Conservation (phyloP, 2,329 filamentous ascomycete genomes). For the Arthrobotrys sphaeroides region DNA sequence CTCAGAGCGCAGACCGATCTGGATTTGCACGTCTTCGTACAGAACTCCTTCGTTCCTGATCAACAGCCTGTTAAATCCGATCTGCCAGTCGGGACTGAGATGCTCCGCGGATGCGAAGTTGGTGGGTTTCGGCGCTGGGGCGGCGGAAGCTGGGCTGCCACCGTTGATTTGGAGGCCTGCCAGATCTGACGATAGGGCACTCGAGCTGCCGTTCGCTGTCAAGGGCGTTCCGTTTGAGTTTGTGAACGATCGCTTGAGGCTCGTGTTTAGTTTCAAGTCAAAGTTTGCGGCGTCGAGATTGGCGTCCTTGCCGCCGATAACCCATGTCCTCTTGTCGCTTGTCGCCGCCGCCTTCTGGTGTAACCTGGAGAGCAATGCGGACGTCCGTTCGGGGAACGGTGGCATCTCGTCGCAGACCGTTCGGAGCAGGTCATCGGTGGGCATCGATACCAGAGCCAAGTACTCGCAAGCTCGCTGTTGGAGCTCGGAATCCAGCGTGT, state of each 20-base stretch:
- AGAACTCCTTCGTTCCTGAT: conserved; percentile 84
- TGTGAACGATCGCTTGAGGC: conserved; percentile 83
- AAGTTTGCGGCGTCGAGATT: conserved; percentile 83
- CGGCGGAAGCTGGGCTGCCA: conserved; percentile 63
- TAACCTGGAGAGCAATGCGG: conserved; percentile 86
- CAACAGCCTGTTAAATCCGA: conserved; percentile 84
- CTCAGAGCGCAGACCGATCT: conserved; percentile 90
- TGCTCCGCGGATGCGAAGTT: conserved; percentile 93
- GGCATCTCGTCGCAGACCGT: conserved; percentile 99
- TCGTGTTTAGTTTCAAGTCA: conserved; percentile 79
- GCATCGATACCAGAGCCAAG: conserved; percentile 81
- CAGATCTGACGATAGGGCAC: conserved; percentile 70
- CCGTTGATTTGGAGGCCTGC: conserved; percentile 81
- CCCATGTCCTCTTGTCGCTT: conserved; percentile 95
- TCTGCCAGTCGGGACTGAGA: conserved; percentile 92
- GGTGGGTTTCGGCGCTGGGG: conserved; percentile 72
- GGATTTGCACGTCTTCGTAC: conserved; percentile 93
- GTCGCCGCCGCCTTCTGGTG: conserved; percentile 94
- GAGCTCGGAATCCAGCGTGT: conserved; percentile 92
- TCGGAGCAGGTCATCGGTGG: conserved; percentile 87
- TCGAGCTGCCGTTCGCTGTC: conserved; percentile 62
- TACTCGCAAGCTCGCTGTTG: conserved; percentile 98
- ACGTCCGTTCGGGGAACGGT: conserved; percentile 92
- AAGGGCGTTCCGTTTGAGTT: conserved; percentile 62
- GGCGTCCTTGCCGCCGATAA: conserved; percentile 95